Conservation (phyloP, 1,284 basidiomycete genomes). For the Lentinula novae-zelandiae region DNA sequence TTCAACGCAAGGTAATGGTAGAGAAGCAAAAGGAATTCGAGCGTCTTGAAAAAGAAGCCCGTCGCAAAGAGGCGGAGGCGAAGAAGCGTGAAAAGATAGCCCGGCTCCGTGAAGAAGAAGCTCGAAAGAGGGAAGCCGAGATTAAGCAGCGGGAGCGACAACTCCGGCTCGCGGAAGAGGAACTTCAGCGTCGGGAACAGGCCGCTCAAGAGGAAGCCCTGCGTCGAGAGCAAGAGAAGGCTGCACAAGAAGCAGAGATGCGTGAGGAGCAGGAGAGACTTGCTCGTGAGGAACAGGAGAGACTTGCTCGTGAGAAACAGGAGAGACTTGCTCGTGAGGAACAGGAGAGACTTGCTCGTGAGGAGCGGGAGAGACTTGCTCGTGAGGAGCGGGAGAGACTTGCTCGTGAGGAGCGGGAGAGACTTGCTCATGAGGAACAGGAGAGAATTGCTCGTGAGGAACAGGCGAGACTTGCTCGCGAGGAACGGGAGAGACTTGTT, state of each 20-base stretch:
- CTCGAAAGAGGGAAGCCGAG: slow-evolving; percentile 20
- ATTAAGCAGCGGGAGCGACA: slow-evolving; percentile 27
- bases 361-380: slow-evolving; percentile 12
- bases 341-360: slow-evolving; percentile 12
- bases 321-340: not conserved
- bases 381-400: not conserved
- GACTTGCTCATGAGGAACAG: not conserved
- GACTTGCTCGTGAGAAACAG: slow-evolving; percentile 18
- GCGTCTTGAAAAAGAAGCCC: slow-evolving; percentile 7
- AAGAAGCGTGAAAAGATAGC: slow-evolving; percentile 2
- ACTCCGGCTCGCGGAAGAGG: slow-evolving; percentile 17
- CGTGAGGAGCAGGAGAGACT: not conserved
- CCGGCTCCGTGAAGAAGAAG: slow-evolving; percentile 17
- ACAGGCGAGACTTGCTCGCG: not conserved
- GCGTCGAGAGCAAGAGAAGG: not conserved
- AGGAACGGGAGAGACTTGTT: slow-evolving; percentile 2
- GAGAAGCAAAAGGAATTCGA: slow-evolving; percentile 4
- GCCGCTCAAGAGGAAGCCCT: not conserved
- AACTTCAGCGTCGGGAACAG: slow-evolving; percentile 10
- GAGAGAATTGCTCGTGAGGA: slow-evolving; percentile 17
- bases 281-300: not conserved
- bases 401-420: slow-evolving; percentile 17
- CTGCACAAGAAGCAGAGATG: not conserved
- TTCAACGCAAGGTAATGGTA: slow-evolving; percentile 3
- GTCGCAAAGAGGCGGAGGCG: slow-evolving; percentile 9